phyloP scores from a whole-genome alignment of 2,329 filamentous ascomycete species.

The Metarhizium album region DNA sequence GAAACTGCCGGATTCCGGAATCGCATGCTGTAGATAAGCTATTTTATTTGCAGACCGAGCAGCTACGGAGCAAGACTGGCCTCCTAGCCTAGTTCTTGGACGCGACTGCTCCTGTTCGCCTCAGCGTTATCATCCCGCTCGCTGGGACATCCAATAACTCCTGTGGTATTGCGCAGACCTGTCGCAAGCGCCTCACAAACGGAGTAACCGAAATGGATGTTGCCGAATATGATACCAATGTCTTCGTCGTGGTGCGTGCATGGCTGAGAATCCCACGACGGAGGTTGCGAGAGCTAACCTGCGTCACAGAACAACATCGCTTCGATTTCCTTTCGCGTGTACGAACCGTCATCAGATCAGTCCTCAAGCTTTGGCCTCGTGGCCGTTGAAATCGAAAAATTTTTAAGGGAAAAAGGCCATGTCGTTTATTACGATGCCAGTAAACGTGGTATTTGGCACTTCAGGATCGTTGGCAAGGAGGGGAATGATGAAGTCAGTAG shows the following conservation, averaged over 20 bases:
- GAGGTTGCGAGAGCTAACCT: slow-evolving; percentile 7
- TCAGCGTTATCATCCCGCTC: slow-evolving; percentile 13
- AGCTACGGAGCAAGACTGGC: slow-evolving; percentile 3
- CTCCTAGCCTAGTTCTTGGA: slow-evolving; percentile 10
- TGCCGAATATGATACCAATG: slow-evolving; percentile 53
- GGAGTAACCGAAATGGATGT: slow-evolving; percentile 46
- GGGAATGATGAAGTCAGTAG: slow-evolving; percentile 16
- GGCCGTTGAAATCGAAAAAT: slow-evolving; percentile 40
- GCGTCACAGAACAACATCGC: slow-evolving; percentile 42
- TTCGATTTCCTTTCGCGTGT: slow-evolving; percentile 43
- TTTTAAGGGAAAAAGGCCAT: slow-evolving; percentile 40
- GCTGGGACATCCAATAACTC: neutral
- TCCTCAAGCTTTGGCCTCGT: slow-evolving; percentile 33
- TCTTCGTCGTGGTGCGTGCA: slow-evolving; percentile 42
- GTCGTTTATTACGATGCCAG: slow-evolving; percentile 41
- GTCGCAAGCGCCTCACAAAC: neutral
- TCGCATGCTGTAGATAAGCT: slow-evolving; percentile 8
- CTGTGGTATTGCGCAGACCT: slow-evolving; percentile 2
- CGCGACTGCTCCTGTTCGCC: neutral
- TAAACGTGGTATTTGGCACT: slow-evolving; percentile 43
- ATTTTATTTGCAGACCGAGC: neutral
- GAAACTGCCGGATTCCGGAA: slow-evolving; percentile 14
- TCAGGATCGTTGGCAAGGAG: slow-evolving; percentile 35
- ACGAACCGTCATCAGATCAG: slow-evolving; percentile 36
- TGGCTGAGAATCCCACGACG: neutral